These are phyloP conservation scores for Aspergillus floridensis DNA, from an alignment of 2,329 filamentous ascomycete species.

Conservation along the genomic window DNA sequence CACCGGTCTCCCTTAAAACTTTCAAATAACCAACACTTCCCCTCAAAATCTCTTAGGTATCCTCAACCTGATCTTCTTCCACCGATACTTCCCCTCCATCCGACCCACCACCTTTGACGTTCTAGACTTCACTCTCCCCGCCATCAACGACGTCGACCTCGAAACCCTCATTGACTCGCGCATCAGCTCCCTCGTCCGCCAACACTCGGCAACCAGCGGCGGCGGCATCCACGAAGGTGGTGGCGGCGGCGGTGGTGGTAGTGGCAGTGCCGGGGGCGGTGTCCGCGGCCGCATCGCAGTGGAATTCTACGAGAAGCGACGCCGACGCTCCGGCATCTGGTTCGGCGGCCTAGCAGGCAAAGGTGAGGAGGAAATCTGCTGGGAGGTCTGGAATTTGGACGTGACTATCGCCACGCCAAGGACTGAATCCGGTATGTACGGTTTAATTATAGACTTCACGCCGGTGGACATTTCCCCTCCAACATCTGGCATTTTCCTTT, in stretches of 20 bases:
- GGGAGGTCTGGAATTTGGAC: slow-evolving; percentile 94
- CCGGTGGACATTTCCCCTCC: too few relatives aligned
- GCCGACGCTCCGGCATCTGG: slow-evolving; percentile 73
- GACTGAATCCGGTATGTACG: slow-evolving; percentile 74
- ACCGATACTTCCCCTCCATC: slow-evolving; percentile 90
- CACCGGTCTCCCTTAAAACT: too few relatives aligned
- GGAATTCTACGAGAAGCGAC: slow-evolving; percentile 91
- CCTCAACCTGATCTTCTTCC: slow-evolving; percentile 97
- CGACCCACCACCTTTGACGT: slow-evolving; percentile 81
- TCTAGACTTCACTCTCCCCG: slow-evolving; percentile 84
- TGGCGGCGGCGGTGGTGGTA: slow-evolving; percentile 30
- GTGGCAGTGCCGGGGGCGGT: slow-evolving; percentile 45
- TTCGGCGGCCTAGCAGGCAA: slow-evolving; percentile 55
- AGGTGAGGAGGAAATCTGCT: slow-evolving; percentile 89
- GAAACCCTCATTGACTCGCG: slow-evolving; percentile 92
- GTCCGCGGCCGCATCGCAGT: slow-evolving; percentile 77
- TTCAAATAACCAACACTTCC: not conserved
- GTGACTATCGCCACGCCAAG: slow-evolving; percentile 88
- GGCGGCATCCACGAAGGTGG: slow-evolving; percentile 33
- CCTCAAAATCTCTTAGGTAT: slow-evolving; percentile 59
- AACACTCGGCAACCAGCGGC: slow-evolving; percentile 61
- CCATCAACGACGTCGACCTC: slow-evolving; percentile 84
- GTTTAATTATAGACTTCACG: not conserved
- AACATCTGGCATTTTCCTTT: too few relatives aligned
- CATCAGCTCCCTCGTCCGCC: slow-evolving; percentile 72